Percentiles rank a stretch among this genome's conserved stretches.
These are phyloP conservation scores for Proliferodiscus dingleyae DNA, from an alignment of 2,329 filamentous ascomycete genomes.

Conservation along the genomic window DNA sequence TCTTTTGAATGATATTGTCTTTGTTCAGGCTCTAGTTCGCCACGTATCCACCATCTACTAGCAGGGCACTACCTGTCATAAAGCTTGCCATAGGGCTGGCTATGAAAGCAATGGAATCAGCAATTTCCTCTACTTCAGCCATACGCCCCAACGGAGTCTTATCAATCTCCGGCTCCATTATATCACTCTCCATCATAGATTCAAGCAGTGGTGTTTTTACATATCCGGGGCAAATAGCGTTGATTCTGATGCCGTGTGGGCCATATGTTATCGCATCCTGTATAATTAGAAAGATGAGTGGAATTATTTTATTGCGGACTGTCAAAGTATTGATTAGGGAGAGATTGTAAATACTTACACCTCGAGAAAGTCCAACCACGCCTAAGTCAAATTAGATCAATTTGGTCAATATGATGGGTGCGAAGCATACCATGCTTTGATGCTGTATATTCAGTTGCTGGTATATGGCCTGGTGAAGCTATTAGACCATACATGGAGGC, in stretches of 20 bases:
- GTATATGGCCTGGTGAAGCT: slow-evolving; percentile 32
- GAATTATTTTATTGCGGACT: not conserved
- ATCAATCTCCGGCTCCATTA: slow-evolving; percentile 36
- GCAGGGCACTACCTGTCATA: slow-evolving; percentile 43
- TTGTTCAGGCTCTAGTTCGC: slow-evolving; percentile 5
- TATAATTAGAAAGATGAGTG: not conserved
- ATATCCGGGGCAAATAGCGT: slow-evolving; percentile 55
- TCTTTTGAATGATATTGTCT: not conserved
- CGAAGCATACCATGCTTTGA: slow-evolving; percentile 43
- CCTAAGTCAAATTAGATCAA: not conserved
- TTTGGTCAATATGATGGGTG: not conserved
- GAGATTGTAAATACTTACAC: not conserved
- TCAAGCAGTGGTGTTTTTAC: slow-evolving; percentile 39
- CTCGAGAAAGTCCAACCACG: slow-evolving; percentile 11
- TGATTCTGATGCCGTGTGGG: slow-evolving; percentile 49
- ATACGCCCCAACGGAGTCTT: slow-evolving; percentile 45
- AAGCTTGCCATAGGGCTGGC: slow-evolving; percentile 49
- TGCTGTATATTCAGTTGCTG: slow-evolving; percentile 44
- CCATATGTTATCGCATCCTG: slow-evolving; percentile 49
- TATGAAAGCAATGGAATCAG: slow-evolving; percentile 47
- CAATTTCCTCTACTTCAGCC: slow-evolving; percentile 47
- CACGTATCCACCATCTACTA: slow-evolving; percentile 44
- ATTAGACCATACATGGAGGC: slow-evolving; percentile 48
- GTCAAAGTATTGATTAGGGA: not conserved
- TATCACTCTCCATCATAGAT: slow-evolving; percentile 24